Base-by-base conservation (phyloP, 169 alveolate genomes). In the Plasmodium cynomolgi region DNA sequence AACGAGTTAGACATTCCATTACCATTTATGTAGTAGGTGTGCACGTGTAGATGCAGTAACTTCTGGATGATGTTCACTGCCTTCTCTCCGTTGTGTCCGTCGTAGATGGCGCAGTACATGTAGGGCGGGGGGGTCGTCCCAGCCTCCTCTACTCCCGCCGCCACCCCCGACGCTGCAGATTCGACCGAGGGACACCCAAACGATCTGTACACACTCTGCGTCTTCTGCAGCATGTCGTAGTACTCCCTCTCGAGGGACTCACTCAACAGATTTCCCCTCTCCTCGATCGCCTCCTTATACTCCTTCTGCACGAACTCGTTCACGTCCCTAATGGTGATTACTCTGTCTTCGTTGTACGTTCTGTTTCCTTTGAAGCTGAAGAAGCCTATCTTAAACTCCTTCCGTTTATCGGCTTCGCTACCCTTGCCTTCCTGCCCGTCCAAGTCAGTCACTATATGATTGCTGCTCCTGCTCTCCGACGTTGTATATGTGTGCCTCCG, bases 21-120 rank as follows among this genome's bases (percentile, higher is more conserved):
- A 7, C 92, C 94, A 2, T 90, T 90, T 90, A 90, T 62, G 72
- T 62, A 81, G 82, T 90, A 81, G 1, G 83, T 39, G 82, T 91
- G 84, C 54, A 95, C 93, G 62, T 95, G 93, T n/a, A 83, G 33
- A 80, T 96, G 97, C 26, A 95, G 81, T 56, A 95, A 68, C 62
- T 93, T 95, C 26, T 93, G 95, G 7, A 96, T 80, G 47, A 83
- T 95, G 44, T 96, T 94, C 17, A 96, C 97, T 3, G 98, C 95
- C 39, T 84, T 95, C 54, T 95, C 97, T 3, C 97, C 98, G 88
- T 96, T 96, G 56, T 96, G 97, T 3, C 97, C 97, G 83, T 96
- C 97, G 86, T 96, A 96, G 7, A 96, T 94, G 29, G 96, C 98
- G 80, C 95, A 94, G 74, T 93, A 95, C 83, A 95, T 91, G 73